phyloP scores from a whole-genome alignment of 345 rosid species.

The Camelina neglecta region DNA sequence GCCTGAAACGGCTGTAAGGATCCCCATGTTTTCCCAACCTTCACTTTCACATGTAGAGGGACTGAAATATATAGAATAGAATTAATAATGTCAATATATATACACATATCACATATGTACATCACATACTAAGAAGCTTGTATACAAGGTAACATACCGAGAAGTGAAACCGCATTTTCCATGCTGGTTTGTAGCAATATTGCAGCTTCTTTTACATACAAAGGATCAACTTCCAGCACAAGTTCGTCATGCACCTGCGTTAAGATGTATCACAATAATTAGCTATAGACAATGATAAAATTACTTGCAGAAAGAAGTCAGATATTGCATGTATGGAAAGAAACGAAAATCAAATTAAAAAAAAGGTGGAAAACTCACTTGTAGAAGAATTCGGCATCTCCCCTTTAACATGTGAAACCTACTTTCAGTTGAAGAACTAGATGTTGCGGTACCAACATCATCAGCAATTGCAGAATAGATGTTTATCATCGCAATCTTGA shows the following conservation, averaged over 20 bases:
- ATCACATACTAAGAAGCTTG: not conserved
- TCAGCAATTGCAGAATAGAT: conserved; percentile 64
- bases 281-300: not conserved
- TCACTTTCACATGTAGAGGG: conserved; percentile 83
- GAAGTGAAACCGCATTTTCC: conserved; percentile 81
- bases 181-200: conserved; percentile 65
- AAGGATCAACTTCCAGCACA: conserved; percentile 82
- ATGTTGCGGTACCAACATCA: conserved; percentile 47
- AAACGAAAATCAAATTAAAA: not conserved
- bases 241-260: conserved; percentile 92
- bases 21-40: conserved; percentile 96
- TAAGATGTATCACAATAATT: conserved; percentile 4
- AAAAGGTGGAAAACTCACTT: conserved; percentile 51
- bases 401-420: conserved; percentile 73
- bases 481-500: conserved; percentile 92
- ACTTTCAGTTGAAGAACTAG: conserved; percentile 50
- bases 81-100: conserved; percentile 12
- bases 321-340: conserved; percentile 2
- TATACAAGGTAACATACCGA: conserved; percentile 50
- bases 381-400: conserved; percentile 81
- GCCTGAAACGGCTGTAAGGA: conserved; percentile 67
- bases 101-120: not conserved
- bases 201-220: conserved; percentile 77
- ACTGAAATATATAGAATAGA: conserved; percentile 50
- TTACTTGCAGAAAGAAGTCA: not conserved